Evolutionary conservation across 805 yeast genomes (phyloP), one percentile per base, ranked within the genome.

Genomic region (Cyberlindnera subsufficiens): DNA sequence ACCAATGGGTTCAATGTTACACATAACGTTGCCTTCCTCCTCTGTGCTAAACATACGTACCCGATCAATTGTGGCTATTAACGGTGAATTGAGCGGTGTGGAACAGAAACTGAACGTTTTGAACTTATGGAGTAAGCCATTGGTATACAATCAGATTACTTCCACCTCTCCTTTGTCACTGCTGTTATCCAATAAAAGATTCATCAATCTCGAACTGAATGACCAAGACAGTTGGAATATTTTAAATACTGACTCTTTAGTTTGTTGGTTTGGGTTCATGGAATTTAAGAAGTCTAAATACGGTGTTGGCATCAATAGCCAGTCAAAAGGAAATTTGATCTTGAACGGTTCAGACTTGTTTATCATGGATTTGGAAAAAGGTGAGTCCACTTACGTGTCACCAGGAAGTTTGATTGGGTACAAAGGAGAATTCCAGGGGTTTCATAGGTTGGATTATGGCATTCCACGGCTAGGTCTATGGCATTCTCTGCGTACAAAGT

Each of bases 261-360:
- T 42, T 10, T 56, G 50, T 0, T 54, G 58, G 54, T 54, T 46
- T 40, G 58, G 58, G 7, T 17, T 30, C 11, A n/a, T 53, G 13
- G 30, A 40, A 9, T 10, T 53, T n/a, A 16, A 18, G 2, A 27
- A 17, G 4, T 32, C 32, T 6, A 22, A 37, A 5, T 3, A 14
- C 17, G 48, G 47, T 22, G 34, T 48, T 13, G 35, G 35, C 7
- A 27, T 49, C 11, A 15, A 13, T 9, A 31, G 46, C 7, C 20
- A 19, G 6, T 64, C 60, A 1, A 44, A 49, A n/a, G 62, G 65
- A 1, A 49, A 58, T 14, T 30, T 64, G 14, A 59, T 63, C 14
- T 41, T 65, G 9, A 54, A 48, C n/a, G 66, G 67, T 3, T 33
- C 51, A 11, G 60, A 60, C 1, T 45, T 60, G 13, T 59, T 57